Evolutionary conservation across 2,329 filamentous ascomycete genomes (phyloP).

Genomic region (Epichloe typhina): DNA sequence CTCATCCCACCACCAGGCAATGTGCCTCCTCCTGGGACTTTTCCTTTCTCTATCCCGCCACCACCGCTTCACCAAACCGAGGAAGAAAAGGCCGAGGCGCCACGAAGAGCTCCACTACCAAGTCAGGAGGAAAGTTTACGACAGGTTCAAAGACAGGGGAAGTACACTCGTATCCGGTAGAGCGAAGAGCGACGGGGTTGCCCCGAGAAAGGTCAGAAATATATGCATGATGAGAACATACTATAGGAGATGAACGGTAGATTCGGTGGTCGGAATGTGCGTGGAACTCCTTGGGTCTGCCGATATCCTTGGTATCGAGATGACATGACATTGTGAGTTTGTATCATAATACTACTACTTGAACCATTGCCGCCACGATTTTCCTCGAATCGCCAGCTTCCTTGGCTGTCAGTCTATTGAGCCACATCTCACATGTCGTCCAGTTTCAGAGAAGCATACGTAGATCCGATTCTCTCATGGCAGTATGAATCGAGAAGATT

Average conservation of each 20-base stretch:
- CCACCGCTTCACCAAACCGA: conserved; percentile 24
- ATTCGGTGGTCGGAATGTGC: too few species aligned
- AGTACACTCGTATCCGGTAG: conserved; percentile 35
- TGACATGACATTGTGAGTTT: too few species aligned
- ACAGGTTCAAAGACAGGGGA: conserved; percentile 57
- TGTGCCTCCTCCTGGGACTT: conserved; percentile 21
- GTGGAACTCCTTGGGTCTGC: too few species aligned
- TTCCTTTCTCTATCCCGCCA: conserved; percentile 22
- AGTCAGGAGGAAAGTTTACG: conserved; percentile 74
- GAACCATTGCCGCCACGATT: background rate
- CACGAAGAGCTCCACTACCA: conserved; percentile 56
- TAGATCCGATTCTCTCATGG: background rate
- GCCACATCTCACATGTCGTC: background rate
- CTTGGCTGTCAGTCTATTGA: too few species aligned
- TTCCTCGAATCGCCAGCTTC: background rate
- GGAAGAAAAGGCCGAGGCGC: conserved; percentile 21
- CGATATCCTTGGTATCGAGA: too few species aligned
- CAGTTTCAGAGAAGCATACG: background rate
- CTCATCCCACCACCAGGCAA: conserved; percentile 28
- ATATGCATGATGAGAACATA: too few species aligned
- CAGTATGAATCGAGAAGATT: background rate
- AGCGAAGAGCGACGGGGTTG: background rate
- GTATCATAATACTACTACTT: background rate
- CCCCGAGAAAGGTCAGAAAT: too few species aligned
- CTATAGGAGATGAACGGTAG: too few species aligned